Percentiles rank a stretch among this genome's conserved stretches.
phyloP scores from a whole-genome alignment of 1,284 basidiomycete species.

The Ganoderma lucidum region DNA sequence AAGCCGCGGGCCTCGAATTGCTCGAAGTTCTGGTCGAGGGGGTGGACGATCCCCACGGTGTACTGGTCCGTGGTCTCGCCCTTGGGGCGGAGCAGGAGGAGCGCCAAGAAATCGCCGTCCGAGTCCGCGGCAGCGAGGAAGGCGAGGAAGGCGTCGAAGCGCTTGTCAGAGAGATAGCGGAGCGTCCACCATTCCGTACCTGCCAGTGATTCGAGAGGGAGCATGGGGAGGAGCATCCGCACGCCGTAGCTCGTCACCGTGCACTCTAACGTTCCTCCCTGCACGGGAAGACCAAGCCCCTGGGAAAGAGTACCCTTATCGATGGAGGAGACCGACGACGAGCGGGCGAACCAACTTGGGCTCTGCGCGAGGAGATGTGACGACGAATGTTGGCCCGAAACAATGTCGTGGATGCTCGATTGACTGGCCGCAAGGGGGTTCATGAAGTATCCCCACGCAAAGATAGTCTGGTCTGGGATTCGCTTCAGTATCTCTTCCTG shows the following conservation, averaged over 20 bases:
- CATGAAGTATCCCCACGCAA: constrained; percentile 17
- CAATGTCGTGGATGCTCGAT: not conserved
- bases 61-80: not conserved
- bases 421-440: not conserved
- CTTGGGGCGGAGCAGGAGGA: not conserved
- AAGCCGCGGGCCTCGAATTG: constrained; percentile 2
- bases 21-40: not conserved
- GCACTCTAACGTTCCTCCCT: not conserved
- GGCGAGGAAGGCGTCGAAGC: not conserved
- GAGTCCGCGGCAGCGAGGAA: not conserved
- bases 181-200: constrained; percentile 1
- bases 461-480: constrained; percentile 17
- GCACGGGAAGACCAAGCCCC: not conserved
- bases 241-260: constrained; percentile 3
- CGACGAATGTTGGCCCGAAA: not conserved
- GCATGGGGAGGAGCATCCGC: constrained; percentile 1
- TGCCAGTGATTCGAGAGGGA: not conserved
- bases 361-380: constrained; percentile 1
- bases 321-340: not conserved
- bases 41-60: constrained; percentile 2
- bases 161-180: constrained; percentile 1
- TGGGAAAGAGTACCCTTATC: not conserved
- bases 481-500: constrained; percentile 20
- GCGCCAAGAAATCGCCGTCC: not conserved
- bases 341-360: not conserved